Conservation (phyloP, 805 yeast species). For the Hanseniaspora jakobsenii region DNA sequence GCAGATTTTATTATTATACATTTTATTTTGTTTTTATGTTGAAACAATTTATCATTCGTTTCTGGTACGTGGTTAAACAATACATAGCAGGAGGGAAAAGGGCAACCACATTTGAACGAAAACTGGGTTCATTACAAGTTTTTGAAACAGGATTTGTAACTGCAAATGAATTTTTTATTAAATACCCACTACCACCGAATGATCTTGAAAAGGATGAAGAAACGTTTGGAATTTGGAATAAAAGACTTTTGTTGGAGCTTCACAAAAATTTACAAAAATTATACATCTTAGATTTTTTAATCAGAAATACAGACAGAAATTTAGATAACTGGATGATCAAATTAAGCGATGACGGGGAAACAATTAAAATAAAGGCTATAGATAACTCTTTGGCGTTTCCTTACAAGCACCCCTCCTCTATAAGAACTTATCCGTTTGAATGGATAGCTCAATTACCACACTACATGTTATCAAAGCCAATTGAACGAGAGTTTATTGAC, state of each 20-base stretch:
- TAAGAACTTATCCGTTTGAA: slow-evolving; percentile 70
- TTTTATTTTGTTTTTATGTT: background rate
- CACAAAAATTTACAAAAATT: slow-evolving; percentile 53
- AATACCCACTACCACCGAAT: slow-evolving; percentile 44
- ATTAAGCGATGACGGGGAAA: slow-evolving; percentile 32
- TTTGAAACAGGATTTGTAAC: slow-evolving; percentile 47
- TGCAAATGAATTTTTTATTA: slow-evolving; percentile 47
- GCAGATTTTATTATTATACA: too few species aligned
- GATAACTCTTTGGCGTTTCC: slow-evolving; percentile 68
- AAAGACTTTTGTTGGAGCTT: slow-evolving; percentile 36
- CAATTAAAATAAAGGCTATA: slow-evolving; percentile 52
- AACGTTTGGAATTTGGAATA: slow-evolving; percentile 11
- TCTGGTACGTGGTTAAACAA: background rate
- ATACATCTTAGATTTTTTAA: slow-evolving; percentile 57
- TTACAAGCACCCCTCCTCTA: slow-evolving; percentile 73
- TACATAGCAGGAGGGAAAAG: slow-evolving; percentile 4
- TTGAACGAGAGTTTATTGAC: slow-evolving; percentile 40
- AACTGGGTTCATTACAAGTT: slow-evolving; percentile 57
- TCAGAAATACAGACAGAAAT: slow-evolving; percentile 66
- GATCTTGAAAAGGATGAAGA: slow-evolving; percentile 17
- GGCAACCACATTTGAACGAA: slow-evolving; percentile 23
- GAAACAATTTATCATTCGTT: background rate
- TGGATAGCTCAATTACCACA: slow-evolving; percentile 58
- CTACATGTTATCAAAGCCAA: slow-evolving; percentile 54
- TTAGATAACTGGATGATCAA: slow-evolving; percentile 69